phyloP scores from a whole-genome alignment of 495 filamentous ascomycete genomes.

The Talaromyces wortmannii region DNA sequence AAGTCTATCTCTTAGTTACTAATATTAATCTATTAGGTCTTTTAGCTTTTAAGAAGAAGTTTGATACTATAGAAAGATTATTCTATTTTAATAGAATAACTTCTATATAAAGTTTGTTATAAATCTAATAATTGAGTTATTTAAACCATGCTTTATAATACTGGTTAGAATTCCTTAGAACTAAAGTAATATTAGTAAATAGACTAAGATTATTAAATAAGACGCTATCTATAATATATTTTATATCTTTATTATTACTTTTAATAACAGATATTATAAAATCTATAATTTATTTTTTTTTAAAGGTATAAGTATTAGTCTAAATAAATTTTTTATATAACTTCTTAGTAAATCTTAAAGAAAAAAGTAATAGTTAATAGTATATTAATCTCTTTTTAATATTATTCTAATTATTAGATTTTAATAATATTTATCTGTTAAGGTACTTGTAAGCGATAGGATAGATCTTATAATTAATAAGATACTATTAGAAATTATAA shows the following conservation, averaged over 20 bases:
- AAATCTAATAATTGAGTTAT: conserved; percentile 9
- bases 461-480: conserved; percentile 27
- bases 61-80: conserved; percentile 24
- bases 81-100: conserved; percentile 29
- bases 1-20: conserved; percentile 27
- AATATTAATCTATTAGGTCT: conserved; percentile 15
- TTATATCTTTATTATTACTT: conserved; percentile 15
- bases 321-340: conserved; percentile 18
- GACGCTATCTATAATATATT: conserved; percentile 10
- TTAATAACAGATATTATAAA: conserved; percentile 19
- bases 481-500: neutral
- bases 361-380: conserved; percentile 28
- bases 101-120: conserved; percentile 7
- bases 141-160: conserved; percentile 8
- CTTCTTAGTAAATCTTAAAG: conserved; percentile 21
- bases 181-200: conserved; percentile 21
- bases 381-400: conserved; percentile 18
- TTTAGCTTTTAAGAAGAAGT: conserved; percentile 26
- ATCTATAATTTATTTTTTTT: conserved; percentile 21
- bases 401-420: conserved; percentile 16
- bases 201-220: conserved; percentile 25
- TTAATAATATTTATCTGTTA: conserved; percentile 6
- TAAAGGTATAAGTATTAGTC: conserved; percentile 17
- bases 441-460: conserved; percentile 8
- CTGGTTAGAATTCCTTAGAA: conserved; percentile 1